These are phyloP conservation scores for Bacidia gigantensis DNA, from an alignment of 495 filamentous ascomycete genomes.

Conservation along the genomic window DNA sequence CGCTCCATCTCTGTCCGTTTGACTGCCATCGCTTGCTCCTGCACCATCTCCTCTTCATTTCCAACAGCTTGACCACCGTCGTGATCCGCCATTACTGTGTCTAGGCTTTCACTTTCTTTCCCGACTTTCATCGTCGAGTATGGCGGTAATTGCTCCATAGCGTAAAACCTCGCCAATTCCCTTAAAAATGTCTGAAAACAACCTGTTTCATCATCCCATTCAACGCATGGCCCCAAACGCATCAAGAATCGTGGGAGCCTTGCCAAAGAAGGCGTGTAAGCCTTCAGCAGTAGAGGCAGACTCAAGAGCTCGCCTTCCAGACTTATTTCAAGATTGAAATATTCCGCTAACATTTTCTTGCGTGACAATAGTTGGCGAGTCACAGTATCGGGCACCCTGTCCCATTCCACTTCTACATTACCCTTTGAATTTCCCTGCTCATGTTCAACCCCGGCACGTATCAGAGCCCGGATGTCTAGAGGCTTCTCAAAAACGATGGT, in stretches of 20 bases:
- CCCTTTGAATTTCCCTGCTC: constrained; percentile 33
- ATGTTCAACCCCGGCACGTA: constrained; percentile 57
- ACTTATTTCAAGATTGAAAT: constrained; percentile 78
- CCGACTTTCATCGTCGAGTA: constrained; percentile 24
- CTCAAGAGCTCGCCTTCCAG: constrained; percentile 59
- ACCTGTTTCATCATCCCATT: constrained; percentile 71
- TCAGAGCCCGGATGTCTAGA: constrained; percentile 53
- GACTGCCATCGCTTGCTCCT: constrained; percentile 32
- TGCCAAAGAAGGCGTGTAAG: constrained; percentile 69
- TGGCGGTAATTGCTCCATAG: constrained; percentile 67
- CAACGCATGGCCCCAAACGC: constrained; percentile 71
- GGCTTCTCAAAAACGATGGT: constrained; percentile 65
- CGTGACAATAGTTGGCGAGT: constrained; percentile 51
- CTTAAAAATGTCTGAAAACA: constrained; percentile 78
- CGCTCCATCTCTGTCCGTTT: constrained; percentile 51
- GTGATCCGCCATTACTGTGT: constrained; percentile 2
- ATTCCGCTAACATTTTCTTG: constrained; percentile 79
- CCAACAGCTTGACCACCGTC: background rate
- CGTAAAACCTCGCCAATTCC: constrained; percentile 87
- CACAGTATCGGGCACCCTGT: constrained; percentile 49
- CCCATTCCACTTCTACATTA: constrained; percentile 33
- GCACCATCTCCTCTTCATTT: constrained; percentile 5
- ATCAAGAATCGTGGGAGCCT: constrained; percentile 87
- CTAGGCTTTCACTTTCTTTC: background rate
- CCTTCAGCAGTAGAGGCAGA: constrained; percentile 77